These are phyloP conservation scores for Macroventuria anomochaeta DNA, from an alignment of 2,329 filamentous ascomycete species.

Conservation along the genomic window DNA sequence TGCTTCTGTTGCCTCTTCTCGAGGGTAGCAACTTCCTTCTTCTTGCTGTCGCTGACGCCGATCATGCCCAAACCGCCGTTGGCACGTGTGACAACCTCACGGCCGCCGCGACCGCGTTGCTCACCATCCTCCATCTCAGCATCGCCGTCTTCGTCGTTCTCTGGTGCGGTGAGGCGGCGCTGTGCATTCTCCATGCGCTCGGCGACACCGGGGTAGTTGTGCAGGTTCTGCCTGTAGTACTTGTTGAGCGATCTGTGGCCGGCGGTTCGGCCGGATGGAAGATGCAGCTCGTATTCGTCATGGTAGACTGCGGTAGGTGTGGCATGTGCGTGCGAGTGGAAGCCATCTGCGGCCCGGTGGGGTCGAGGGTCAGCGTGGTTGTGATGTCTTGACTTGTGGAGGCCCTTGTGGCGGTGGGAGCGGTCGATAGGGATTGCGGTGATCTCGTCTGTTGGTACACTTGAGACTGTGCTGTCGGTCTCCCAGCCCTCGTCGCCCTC, in stretches of 20 bases:
- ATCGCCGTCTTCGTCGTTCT: conserved; percentile 48
- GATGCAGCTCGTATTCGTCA: conserved; percentile 91
- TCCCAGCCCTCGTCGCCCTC: conserved; percentile 88
- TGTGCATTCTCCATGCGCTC: conserved; percentile 75
- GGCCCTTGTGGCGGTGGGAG: conserved; percentile 73
- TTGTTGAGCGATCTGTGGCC: conserved; percentile 86
- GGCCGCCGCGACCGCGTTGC: conserved; percentile 43
- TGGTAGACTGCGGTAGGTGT: conserved; percentile 81
- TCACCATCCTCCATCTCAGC: conserved; percentile 25
- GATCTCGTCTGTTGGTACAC: conserved; percentile 83
- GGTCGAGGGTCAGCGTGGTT: conserved; percentile 72
- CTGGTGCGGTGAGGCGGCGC: conserved; percentile 65
- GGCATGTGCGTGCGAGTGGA: conserved; percentile 78
- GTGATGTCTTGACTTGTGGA: conserved; percentile 77
- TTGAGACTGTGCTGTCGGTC: conserved; percentile 87
- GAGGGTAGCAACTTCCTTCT: conserved; percentile 67
- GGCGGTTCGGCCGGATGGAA: conserved; percentile 86
- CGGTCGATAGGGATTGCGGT: conserved; percentile 79
- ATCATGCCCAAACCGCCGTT: conserved; percentile 79
- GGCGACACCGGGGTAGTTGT: conserved; percentile 78
- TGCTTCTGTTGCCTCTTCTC: conserved; percentile 74
- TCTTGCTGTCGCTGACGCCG: conserved; percentile 78
- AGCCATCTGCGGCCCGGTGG: conserved; percentile 77
- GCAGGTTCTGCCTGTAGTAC: conserved; percentile 93
- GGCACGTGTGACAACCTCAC: conserved; percentile 65